Percentiles rank a stretch among this genome's conserved stretches.
Conservation (phyloP, 106 monocot species). For the Platanthera guangdongensis region DNA sequence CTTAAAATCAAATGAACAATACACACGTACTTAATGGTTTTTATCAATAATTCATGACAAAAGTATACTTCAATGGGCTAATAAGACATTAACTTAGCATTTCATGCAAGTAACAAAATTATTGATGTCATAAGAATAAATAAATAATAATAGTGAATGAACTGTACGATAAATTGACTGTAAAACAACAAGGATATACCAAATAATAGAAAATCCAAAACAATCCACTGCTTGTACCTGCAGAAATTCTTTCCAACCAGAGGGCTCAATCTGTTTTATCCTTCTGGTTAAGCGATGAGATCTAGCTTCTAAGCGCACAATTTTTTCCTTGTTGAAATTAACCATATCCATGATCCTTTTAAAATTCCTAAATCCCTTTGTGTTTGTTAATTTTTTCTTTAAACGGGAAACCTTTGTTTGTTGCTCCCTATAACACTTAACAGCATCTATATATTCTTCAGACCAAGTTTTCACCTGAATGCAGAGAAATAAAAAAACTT, state of each 20-base stretch:
- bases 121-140: neutral
- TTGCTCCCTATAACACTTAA: slow-evolving; percentile 65
- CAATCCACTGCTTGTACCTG: slow-evolving; percentile 44
- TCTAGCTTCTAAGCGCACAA: slow-evolving; percentile 63
- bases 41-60: neutral
- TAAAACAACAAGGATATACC: neutral
- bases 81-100: too few species aligned
- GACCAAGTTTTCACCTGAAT: slow-evolving; percentile 60
- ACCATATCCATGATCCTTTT: slow-evolving; percentile 59
- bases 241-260: slow-evolving; percentile 97
- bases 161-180: neutral
- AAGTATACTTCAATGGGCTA: neutral
- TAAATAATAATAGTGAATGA: neutral
- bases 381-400: slow-evolving; percentile 66
- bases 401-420: slow-evolving; percentile 64
- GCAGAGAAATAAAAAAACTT: neutral
- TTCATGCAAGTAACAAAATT: neutral
- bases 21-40: neutral
- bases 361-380: slow-evolving; percentile 77
- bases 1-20: neutral
- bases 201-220: neutral
- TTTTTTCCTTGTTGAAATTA: slow-evolving; percentile 83
- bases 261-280: slow-evolving; percentile 90
- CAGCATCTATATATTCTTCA: slow-evolving; percentile 53
- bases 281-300: slow-evolving; percentile 56